A percentile compares a stretch with the other conserved stretches of the same genome.
These are phyloP conservation scores for Phyllosticta citrichinensis DNA, from an alignment of 2,329 filamentous ascomycete species.

Conservation along the genomic window DNA sequence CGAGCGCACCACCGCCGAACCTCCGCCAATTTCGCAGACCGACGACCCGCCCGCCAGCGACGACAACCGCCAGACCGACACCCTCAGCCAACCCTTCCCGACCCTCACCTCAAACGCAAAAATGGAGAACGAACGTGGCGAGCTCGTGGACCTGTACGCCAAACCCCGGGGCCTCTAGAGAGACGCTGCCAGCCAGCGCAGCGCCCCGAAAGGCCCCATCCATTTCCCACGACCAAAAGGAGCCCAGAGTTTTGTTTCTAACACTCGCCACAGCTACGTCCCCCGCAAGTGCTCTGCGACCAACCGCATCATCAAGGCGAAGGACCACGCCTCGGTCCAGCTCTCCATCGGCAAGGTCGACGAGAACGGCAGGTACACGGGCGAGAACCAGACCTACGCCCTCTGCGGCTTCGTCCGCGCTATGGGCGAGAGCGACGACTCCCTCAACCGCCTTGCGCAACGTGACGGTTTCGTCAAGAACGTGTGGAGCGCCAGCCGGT, in stretches of 20 bases:
- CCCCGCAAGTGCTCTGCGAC: conserved; percentile 98
- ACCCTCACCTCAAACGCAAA: conserved; percentile 31
- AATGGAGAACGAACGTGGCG: conserved; percentile 99
- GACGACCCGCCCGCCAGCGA: conserved; percentile 8
- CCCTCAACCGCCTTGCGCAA: conserved; percentile 90
- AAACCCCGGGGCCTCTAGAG: conserved; percentile 23
- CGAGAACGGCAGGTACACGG: conserved; percentile 93
- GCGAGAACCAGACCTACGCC: conserved; percentile 96
- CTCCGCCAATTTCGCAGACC: conserved; percentile 9
- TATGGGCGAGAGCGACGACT: conserved; percentile 96
- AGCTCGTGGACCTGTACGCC: conserved; percentile 88
- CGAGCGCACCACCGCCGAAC: conserved; percentile 4
- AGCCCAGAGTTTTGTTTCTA: not conserved
- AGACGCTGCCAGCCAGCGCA: conserved; percentile 19
- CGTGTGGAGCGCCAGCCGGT: conserved; percentile 73
- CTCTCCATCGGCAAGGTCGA: conserved; percentile 97
- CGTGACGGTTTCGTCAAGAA: conserved; percentile 93
- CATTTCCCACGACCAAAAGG: not conserved
- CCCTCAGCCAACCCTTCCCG: conserved; percentile 2
- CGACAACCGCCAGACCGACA: conserved; percentile 5
- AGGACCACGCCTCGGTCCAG: conserved; percentile 98
- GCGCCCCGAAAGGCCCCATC: not conserved
- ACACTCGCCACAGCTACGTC: conserved; percentile 61
- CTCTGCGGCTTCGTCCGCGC: conserved; percentile 96
- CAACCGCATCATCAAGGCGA: conserved; percentile 99